These are phyloP conservation scores for Zygosaccharomyces rouxii DNA, from an alignment of 805 yeast genomes.

Conservation along the genomic window DNA sequence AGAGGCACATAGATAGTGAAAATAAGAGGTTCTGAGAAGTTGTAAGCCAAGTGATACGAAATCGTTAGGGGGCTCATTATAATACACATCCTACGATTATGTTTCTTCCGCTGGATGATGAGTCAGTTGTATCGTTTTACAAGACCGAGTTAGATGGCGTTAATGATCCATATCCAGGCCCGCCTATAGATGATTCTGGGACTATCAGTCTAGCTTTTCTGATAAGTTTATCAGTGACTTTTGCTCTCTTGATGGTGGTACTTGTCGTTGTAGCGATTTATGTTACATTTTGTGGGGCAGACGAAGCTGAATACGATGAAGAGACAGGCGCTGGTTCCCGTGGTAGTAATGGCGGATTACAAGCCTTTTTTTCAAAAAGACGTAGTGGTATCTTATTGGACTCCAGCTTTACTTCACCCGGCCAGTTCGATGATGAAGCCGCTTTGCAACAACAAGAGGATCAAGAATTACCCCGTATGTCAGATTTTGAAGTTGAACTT, in stretches of 20 bases:
- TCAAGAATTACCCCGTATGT: conserved; percentile 29
- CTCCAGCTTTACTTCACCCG: conserved; percentile 29
- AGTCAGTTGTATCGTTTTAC: conserved; percentile 3
- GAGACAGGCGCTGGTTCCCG: conserved; percentile 21
- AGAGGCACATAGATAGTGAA: no score
- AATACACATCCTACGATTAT: neutral
- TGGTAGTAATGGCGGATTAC: conserved; percentile 16
- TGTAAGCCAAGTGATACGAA: no score
- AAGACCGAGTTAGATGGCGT: conserved; percentile 6
- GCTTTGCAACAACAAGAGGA: conserved; percentile 24
- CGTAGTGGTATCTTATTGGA: conserved; percentile 29
- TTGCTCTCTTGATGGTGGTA: conserved; percentile 33
- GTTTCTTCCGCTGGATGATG: conserved; percentile 5
- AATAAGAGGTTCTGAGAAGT: no score
- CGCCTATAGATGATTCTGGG: conserved; percentile 29
- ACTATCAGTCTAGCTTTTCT: conserved; percentile 33
- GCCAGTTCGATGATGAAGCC: conserved; percentile 29
- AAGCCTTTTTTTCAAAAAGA: conserved; percentile 26
- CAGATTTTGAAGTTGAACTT: conserved; percentile 30
- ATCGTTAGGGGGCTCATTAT: neutral
- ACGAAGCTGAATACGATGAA: conserved; percentile 34
- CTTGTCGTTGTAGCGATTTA: conserved; percentile 31
- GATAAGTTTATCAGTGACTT: conserved; percentile 34
- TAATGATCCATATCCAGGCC: conserved; percentile 21
- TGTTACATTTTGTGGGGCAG: conserved; percentile 33